Evolutionary conservation across 1,284 basidiomycete genomes (phyloP).

Genomic region (Tilletia indica): DNA sequence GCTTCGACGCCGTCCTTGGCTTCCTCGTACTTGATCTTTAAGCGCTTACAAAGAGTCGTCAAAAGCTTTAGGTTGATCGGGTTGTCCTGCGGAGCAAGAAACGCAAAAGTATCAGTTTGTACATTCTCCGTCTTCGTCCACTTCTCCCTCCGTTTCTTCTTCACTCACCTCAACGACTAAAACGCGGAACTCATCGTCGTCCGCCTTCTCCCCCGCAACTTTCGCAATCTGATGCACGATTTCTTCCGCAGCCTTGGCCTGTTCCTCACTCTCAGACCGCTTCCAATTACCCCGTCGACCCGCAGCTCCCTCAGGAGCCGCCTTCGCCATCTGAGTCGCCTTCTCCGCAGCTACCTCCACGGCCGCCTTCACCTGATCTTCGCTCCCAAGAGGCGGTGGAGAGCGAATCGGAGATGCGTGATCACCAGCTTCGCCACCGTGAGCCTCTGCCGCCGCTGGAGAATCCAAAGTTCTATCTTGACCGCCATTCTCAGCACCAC

Average conservation of each 20-base stretch:
- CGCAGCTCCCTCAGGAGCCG: background rate
- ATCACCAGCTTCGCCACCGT: too few relatives aligned
- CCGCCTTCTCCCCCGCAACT: background rate
- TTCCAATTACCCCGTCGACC: background rate
- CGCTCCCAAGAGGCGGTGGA: background rate
- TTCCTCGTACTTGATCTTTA: conserved; percentile 33
- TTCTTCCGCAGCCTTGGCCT: background rate
- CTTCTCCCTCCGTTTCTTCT: background rate
- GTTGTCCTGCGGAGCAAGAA: conserved; percentile 29
- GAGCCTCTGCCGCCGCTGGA: too few relatives aligned
- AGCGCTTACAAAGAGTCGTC: conserved; percentile 33
- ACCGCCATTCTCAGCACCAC: too few relatives aligned
- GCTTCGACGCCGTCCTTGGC: conserved; percentile 44
- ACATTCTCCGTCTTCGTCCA: background rate
- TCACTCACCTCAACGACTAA: conserved; percentile 34
- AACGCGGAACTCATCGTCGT: conserved; percentile 33
- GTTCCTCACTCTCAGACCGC: background rate
- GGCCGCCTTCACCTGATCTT: background rate
- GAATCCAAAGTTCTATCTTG: too few relatives aligned
- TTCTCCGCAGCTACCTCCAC: background rate
- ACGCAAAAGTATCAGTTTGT: too few relatives aligned
- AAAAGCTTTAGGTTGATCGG: conserved; percentile 45
- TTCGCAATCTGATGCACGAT: background rate
- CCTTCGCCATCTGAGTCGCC: background rate
- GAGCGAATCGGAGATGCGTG: too few relatives aligned